Evolutionary conservation across 352 stramenopile species (phyloP).

Genomic region (Phytophthora capsici): DNA sequence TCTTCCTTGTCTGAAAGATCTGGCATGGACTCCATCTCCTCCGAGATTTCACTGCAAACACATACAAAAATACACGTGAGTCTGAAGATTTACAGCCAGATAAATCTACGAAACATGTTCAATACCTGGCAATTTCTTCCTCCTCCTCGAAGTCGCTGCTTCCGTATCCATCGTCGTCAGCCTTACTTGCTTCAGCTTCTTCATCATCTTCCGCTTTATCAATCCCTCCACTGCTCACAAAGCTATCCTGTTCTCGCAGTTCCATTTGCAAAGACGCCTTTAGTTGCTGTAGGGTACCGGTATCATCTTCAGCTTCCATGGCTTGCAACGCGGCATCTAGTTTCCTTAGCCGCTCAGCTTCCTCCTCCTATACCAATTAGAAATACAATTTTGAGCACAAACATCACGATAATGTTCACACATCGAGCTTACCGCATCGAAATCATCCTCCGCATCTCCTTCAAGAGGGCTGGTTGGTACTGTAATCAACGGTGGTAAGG

Average conservation of each 20-base stretch:
- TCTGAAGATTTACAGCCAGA: neutral
- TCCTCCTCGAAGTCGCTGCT: slow-evolving; percentile 89
- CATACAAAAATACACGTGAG: slow-evolving; percentile 4
- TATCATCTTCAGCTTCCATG: slow-evolving; percentile 87
- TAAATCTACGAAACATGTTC: neutral
- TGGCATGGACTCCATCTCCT: slow-evolving; percentile 64
- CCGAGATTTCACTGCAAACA: slow-evolving; percentile 56
- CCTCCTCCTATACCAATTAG: slow-evolving; percentile 39
- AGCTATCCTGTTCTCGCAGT: slow-evolving; percentile 55
- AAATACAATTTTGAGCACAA: slow-evolving; percentile 3
- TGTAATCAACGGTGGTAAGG: slow-evolving; percentile 31
- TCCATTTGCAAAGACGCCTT: slow-evolving; percentile 74
- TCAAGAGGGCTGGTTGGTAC: neutral
- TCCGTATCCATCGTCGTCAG: slow-evolving; percentile 57
- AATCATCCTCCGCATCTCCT: slow-evolving; percentile 53
- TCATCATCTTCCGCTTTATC: slow-evolving; percentile 9
- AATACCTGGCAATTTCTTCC: slow-evolving; percentile 74
- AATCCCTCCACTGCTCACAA: slow-evolving; percentile 26
- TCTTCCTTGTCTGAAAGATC: slow-evolving; percentile 62
- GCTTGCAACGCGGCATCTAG: slow-evolving; percentile 82
- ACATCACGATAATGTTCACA: neutral
- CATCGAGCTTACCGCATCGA: slow-evolving; percentile 51
- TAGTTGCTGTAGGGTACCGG: slow-evolving; percentile 76
- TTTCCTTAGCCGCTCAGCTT: slow-evolving; percentile 62
- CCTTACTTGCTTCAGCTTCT: slow-evolving; percentile 11